phyloP scores from a whole-genome alignment of 495 filamentous ascomycete genomes.

The Podospora pseudoanserina region DNA sequence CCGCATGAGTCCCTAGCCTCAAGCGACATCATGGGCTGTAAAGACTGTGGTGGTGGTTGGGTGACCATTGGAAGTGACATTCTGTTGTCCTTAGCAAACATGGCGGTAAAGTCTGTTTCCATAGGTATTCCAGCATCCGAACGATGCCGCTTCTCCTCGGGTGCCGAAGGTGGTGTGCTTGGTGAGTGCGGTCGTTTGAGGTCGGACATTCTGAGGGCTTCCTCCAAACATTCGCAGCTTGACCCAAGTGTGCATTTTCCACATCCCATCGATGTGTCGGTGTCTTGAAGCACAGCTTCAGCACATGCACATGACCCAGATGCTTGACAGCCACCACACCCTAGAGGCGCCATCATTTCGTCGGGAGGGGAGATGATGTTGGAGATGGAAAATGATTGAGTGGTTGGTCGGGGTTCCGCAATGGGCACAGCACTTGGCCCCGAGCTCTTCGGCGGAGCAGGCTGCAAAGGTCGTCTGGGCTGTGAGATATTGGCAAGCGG shows the following conservation, averaged over 20 bases:
- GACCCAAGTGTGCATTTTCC: conserved; percentile 56
- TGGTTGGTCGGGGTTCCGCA: conserved; percentile 31
- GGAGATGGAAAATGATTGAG: conserved; percentile 43
- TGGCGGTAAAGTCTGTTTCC: conserved; percentile 71
- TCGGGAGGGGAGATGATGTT: conserved; percentile 49
- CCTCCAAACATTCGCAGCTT: conserved; percentile 70
- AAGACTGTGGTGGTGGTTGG: conserved; percentile 23
- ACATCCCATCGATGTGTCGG: conserved; percentile 52
- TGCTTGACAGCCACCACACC: conserved; percentile 51
- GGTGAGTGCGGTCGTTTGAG: conserved; percentile 42
- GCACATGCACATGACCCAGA: conserved; percentile 52
- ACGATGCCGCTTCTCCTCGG: conserved; percentile 53
- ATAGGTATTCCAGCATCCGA: conserved; percentile 33
- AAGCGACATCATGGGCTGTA: conserved; percentile 28
- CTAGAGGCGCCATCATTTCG: conserved; percentile 25
- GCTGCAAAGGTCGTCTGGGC: conserved; percentile 25
- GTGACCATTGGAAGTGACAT: conserved; percentile 11
- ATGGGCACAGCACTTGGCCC: conserved; percentile 4
- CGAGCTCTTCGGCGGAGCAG: conserved; percentile 12
- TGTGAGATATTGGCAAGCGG: conserved; percentile 14
- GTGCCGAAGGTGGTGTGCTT: conserved; percentile 40
- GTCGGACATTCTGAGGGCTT: conserved; percentile 46
- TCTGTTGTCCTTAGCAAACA: conserved; percentile 46
- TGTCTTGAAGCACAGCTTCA: conserved; percentile 42
- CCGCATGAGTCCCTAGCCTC: conserved; percentile 62